phyloP scores from a whole-genome alignment of 2,329 filamentous ascomycete genomes.

The Bipolaris oryzae region DNA sequence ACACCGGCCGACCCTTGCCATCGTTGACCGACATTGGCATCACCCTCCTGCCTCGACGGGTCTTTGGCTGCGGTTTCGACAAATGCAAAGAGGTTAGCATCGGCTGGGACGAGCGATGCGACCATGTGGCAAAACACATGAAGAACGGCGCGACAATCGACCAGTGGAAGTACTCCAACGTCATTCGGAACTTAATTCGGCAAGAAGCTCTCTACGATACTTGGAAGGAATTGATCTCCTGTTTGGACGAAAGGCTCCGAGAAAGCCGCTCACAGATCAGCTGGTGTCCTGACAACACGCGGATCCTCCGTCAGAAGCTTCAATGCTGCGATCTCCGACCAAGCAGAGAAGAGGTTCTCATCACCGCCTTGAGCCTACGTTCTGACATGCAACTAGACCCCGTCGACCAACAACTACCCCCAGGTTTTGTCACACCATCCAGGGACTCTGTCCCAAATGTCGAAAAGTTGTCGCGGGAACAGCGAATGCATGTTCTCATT shows the following conservation, averaged over 20 bases:
- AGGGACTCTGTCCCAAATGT: conserved; percentile 44
- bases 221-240: conserved; percentile 46
- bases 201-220: conserved; percentile 46
- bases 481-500: conserved; percentile 46
- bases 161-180: conserved; percentile 49
- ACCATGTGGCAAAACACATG: conserved; percentile 49
- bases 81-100: conserved; percentile 49
- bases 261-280: conserved; percentile 47
- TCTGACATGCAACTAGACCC: conserved; percentile 41
- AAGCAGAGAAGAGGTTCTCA: conserved; percentile 46
- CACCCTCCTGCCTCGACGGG: conserved; percentile 39
- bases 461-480: conserved; percentile 39
- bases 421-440: conserved; percentile 44
- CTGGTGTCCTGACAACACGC: conserved; percentile 47
- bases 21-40: conserved; percentile 46
- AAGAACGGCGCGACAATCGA: conserved; percentile 45
- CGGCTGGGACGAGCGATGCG: conserved; percentile 48
- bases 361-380: conserved; percentile 45
- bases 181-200: conserved; percentile 47
- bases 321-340: conserved; percentile 47
- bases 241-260: conserved; percentile 40
- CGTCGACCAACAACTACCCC: conserved; percentile 37
- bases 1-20: conserved; percentile 43
- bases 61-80: conserved; percentile 49
- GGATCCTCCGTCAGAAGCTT: conserved; percentile 45